A percentile compares a stretch with the other conserved stretches of the same genome.
These are phyloP conservation scores for Stachybotrys elegans DNA, from an alignment of 2,329 filamentous ascomycete genomes.

Conservation along the genomic window DNA sequence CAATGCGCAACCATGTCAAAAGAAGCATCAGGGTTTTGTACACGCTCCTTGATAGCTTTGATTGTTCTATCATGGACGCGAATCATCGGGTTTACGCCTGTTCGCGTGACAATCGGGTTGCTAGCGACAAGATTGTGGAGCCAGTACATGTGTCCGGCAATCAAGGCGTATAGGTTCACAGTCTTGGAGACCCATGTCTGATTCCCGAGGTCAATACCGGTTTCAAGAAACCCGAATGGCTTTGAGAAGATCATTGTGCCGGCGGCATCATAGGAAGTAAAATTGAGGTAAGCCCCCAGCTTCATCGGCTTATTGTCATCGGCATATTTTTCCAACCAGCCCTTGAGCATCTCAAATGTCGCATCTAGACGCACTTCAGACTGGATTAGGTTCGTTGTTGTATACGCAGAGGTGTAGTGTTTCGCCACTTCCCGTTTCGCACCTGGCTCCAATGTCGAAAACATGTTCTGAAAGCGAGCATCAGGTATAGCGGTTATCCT, in stretches of 20 bases:
- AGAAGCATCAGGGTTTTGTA: conserved; percentile 15
- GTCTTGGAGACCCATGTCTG: conserved; percentile 18
- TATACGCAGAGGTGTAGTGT: conserved; percentile 8
- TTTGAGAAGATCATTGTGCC: conserved; percentile 11
- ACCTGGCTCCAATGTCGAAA: conserved; percentile 8
- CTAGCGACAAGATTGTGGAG: conserved; percentile 18
- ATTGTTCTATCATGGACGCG: conserved; percentile 19
- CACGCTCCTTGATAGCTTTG: conserved; percentile 16
- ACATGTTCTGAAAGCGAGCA: conserved; percentile 8
- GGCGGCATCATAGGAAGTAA: conserved; percentile 8
- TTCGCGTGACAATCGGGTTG: conserved; percentile 22
- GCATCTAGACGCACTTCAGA: conserved; percentile 6
- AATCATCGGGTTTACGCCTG: conserved; percentile 20
- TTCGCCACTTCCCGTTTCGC: conserved; percentile 7
- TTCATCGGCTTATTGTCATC: conserved; percentile 4
- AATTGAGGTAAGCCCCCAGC: conserved; percentile 9
- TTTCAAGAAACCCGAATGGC: conserved; percentile 9
- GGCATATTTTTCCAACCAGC: conserved; percentile 6
- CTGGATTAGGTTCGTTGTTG: conserved; percentile 6
- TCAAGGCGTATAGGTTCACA: conserved; percentile 12
- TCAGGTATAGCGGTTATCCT: conserved; percentile 9
- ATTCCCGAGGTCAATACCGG: conserved; percentile 20
- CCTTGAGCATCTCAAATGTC: conserved; percentile 4
- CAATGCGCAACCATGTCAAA: conserved; percentile 20
- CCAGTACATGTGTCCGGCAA: conserved; percentile 18